Conservation (phyloP, 1,139 yeast species). For the Yamadazyma diddensiae region DNA sequence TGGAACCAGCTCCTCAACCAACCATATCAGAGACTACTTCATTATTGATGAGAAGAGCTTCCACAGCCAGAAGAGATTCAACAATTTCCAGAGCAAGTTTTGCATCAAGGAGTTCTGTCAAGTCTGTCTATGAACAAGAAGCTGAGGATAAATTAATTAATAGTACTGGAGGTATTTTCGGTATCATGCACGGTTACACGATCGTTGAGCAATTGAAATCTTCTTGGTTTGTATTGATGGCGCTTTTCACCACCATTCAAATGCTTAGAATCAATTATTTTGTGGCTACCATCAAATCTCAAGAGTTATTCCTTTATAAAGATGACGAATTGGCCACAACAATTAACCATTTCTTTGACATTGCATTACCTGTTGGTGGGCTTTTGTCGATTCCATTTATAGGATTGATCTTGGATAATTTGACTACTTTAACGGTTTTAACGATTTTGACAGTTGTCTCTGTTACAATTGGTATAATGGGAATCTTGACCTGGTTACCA, state of each 20-base stretch:
- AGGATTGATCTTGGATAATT: slow-evolving; percentile 75
- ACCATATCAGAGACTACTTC: slow-evolving; percentile 42
- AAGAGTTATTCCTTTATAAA: slow-evolving; percentile 62
- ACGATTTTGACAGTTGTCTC: slow-evolving; percentile 53
- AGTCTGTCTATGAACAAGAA: slow-evolving; percentile 63
- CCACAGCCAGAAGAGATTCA: slow-evolving; percentile 35
- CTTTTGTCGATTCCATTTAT: slow-evolving; percentile 80
- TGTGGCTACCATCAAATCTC: slow-evolving; percentile 82
- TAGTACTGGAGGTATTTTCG: slow-evolving; percentile 75
- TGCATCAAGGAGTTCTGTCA: slow-evolving; percentile 34
- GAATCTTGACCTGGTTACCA: slow-evolving; percentile 53
- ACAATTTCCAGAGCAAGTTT: slow-evolving; percentile 27
- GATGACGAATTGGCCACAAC: slow-evolving; percentile 49
- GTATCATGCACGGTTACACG: slow-evolving; percentile 70
- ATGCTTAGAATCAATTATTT: slow-evolving; percentile 90
- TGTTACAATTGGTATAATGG: slow-evolving; percentile 62
- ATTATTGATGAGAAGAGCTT: slow-evolving; percentile 37
- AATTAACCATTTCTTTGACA: slow-evolving; percentile 74
- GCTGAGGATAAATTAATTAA: slow-evolving; percentile 55
- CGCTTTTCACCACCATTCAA: slow-evolving; percentile 75
- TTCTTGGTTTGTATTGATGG: slow-evolving; percentile 78
- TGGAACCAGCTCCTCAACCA: slow-evolving; percentile 25
- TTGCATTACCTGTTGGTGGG: slow-evolving; percentile 88
- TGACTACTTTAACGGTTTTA: slow-evolving; percentile 61
- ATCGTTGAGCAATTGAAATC: slow-evolving; percentile 64